Base-by-base conservation (phyloP, 2,329 filamentous ascomycete genomes). In the Aspergillus ochraceoroseus region DNA sequence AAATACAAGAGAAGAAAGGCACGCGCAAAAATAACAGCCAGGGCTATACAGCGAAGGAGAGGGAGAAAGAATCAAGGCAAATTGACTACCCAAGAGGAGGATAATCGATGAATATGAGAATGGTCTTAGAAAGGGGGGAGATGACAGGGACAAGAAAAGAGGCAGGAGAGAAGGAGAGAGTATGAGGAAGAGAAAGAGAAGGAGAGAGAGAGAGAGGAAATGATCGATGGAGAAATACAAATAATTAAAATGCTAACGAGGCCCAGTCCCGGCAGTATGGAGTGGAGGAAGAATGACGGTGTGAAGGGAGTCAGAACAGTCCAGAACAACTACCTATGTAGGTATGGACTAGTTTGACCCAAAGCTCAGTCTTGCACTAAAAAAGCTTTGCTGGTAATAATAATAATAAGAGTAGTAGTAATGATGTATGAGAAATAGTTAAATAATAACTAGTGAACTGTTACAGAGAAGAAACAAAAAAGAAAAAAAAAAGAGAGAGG, bases 271-370 rank as follows among this genome's bases (percentile, higher is more conserved):
- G n/a, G n/a, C n/a, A n/a, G n/a, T n/a, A n/a, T 33, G 19, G 34
- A 46, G 22, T 35, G 27, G 38, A 41, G 39, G 32, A 44, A 49
- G 43, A 50, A 53, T 56, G 56, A 58, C 55, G 54, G 55, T 58
- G 54, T 58, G 54, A 43, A 45, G 32, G n/a, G n/a, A n/a, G n/a
- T n/a, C 41, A 34, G 40, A 34, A 39, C 35, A 38, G 46, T 46
- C 43, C 35, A 46, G 45, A 46, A 48, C 44, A 17, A 37, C 26
- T 40, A 14, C 28, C n/a, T n/a, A n/a, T n/a, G n/a, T n/a, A n/a
- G n/a, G n/a, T n/a, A n/a, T n/a, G 26, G 38, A 40, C 41, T 49
- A 38, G 41, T 38, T 36, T 27, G 35, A 33, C 35, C 41, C 42
- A 33, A 43, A 43, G 38, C 44, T 45, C 18, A 29, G 32, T 38